These are phyloP conservation scores for Starmerella bacillaris DNA, from an alignment of 805 yeast species.

Conservation along the genomic window DNA sequence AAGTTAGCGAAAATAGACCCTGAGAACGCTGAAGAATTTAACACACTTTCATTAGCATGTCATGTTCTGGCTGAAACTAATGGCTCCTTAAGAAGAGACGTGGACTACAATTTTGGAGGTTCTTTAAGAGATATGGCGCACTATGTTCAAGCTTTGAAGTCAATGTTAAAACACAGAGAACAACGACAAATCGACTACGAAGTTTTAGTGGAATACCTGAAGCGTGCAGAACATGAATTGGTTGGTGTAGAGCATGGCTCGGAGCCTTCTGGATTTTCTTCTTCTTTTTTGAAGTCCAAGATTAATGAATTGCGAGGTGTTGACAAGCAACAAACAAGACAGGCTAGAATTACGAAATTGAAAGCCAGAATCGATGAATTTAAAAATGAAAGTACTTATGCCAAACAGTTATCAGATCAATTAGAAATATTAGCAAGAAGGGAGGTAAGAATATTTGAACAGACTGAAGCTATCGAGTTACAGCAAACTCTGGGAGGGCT, in stretches of 20 bases:
- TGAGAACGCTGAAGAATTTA: conserved; percentile 24
- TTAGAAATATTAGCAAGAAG: conserved; percentile 40
- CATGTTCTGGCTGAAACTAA: conserved; percentile 29
- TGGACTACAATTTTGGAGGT: conserved; percentile 68
- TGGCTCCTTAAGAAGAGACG: conserved; percentile 29
- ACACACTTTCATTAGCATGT: conserved; percentile 32
- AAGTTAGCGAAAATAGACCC: conserved; percentile 47
- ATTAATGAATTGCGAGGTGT: conserved; percentile 47
- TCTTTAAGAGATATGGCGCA: conserved; percentile 76
- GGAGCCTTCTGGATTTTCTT: conserved; percentile 24
- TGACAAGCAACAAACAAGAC: conserved; percentile 38
- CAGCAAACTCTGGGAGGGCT: conserved; percentile 51
- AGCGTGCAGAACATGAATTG: conserved; percentile 52
- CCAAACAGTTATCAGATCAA: conserved; percentile 33
- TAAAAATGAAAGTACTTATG: conserved; percentile 33
- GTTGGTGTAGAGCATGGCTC: conserved; percentile 32
- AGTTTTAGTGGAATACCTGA: conserved; percentile 60
- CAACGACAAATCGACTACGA: conserved; percentile 84
- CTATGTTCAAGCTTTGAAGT: conserved; percentile 47
- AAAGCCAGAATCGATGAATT: conserved; percentile 33
- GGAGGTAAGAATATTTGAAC: conserved; percentile 54
- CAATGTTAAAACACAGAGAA: conserved; percentile 65
- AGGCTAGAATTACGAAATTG: conserved; percentile 34
- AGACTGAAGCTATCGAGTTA: conserved; percentile 60
- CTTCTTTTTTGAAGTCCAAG: conserved; percentile 36